phyloP scores from a whole-genome alignment of 805 yeast species.

The Wickerhamomyces mucosus region DNA sequence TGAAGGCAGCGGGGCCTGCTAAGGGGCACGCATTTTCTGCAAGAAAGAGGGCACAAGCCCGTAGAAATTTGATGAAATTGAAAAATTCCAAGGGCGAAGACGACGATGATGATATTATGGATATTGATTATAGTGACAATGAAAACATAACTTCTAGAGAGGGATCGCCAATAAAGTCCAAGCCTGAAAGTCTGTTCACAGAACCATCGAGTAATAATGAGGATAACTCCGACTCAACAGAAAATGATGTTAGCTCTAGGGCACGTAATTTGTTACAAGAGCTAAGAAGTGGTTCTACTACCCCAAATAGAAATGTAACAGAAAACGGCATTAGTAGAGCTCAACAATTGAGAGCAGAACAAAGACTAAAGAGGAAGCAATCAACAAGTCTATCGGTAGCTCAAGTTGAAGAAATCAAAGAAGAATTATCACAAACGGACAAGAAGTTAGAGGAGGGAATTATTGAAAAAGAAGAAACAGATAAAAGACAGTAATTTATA shows the following conservation, averaged over 20 bases:
- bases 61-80: constrained; percentile 45
- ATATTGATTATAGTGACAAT: constrained; percentile 3
- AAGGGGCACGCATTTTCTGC: constrained; percentile 74
- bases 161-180: constrained; percentile 11
- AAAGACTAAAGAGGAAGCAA: constrained; percentile 21
- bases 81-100: constrained; percentile 17
- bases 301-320: constrained; percentile 16
- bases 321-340: constrained; percentile 30
- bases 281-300: constrained; percentile 28
- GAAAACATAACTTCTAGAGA: constrained; percentile 4
- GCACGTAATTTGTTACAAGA: constrained; percentile 59
- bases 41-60: constrained; percentile 67
- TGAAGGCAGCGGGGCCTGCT: constrained; percentile 77
- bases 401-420: background rate
- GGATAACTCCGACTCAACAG: constrained; percentile 3
- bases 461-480: constrained; percentile 1
- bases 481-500: constrained; percentile 1
- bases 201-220: background rate
- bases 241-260: constrained; percentile 41
- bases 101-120: constrained; percentile 8
- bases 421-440: background rate
- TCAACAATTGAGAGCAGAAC: constrained; percentile 33
- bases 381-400: background rate
- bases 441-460: background rate
- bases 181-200: background rate